Percentiles rank a stretch among this genome's conserved stretches.
These are phyloP conservation scores for Capsicum pubescens DNA, from an alignment of 257 asterid species.

Conservation along the genomic window DNA sequence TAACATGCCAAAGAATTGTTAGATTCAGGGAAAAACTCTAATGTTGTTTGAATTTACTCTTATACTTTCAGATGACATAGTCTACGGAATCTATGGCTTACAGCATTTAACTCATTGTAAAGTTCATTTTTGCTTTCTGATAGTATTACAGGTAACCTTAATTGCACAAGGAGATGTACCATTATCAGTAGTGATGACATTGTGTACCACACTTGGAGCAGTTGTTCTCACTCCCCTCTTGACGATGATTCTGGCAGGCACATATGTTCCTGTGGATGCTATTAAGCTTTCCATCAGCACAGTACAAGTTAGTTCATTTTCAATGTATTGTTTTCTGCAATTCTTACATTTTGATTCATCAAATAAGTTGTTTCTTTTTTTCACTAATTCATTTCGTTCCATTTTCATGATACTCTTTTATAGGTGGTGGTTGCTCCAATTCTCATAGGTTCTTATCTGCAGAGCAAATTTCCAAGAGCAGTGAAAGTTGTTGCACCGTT, in stretches of 20 bases:
- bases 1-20: neutral
- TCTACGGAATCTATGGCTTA: neutral
- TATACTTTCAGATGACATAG: neutral
- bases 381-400: neutral
- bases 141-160: constrained; percentile 82
- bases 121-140: constrained; percentile 41
- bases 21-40: neutral
- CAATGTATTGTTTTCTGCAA: constrained; percentile 8
- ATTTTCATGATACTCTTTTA: constrained; percentile 8
- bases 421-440: constrained; percentile 97
- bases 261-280: constrained; percentile 80
- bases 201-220: constrained; percentile 85
- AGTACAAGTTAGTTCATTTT: constrained; percentile 60
- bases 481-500: constrained; percentile 65
- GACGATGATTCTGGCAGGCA: constrained; percentile 82
- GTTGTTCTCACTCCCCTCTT: constrained; percentile 83
- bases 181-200: constrained; percentile 85
- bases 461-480: constrained; percentile 63
- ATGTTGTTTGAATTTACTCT: neutral
- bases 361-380: neutral
- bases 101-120: neutral
- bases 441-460: constrained; percentile 76
- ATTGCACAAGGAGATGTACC: constrained; percentile 93
- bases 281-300: constrained; percentile 81
- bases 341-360: constrained; percentile 8